These are phyloP conservation scores for Lizanozyma gosingica DNA, from an alignment of 1,139 yeast genomes.

Conservation along the genomic window DNA sequence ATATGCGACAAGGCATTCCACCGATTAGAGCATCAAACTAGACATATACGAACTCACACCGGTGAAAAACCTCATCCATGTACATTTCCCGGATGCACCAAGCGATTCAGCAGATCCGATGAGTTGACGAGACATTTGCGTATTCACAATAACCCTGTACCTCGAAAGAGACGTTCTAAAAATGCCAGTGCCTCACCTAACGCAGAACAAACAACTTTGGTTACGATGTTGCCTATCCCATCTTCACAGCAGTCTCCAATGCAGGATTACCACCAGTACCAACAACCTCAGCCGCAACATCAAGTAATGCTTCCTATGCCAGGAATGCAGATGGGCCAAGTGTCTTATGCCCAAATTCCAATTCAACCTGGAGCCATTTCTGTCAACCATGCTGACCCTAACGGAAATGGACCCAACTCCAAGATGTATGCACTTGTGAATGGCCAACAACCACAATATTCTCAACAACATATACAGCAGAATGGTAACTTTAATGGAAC, in stretches of 20 bases:
- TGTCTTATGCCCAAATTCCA: background rate
- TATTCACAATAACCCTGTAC: constrained; percentile 67
- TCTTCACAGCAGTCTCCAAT: background rate
- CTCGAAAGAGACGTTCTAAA: constrained; percentile 8
- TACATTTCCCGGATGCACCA: constrained; percentile 77
- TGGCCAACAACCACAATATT: background rate
- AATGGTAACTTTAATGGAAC: background rate
- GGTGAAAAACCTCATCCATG: constrained; percentile 94
- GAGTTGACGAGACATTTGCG: constrained; percentile 85
- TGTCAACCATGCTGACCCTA: too few relatives aligned
- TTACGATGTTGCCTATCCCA: background rate
- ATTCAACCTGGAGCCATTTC: background rate
- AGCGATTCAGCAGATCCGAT: constrained; percentile 80
- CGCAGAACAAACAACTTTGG: background rate
- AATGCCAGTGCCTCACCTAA: background rate
- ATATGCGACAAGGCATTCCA: constrained; percentile 89
- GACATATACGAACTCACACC: constrained; percentile 91
- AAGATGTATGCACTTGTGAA: background rate
- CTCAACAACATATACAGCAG: background rate
- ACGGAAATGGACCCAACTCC: background rate
- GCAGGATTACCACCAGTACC: background rate
- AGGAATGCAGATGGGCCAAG: background rate
- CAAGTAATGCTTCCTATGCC: background rate
- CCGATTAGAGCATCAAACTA: constrained; percentile 85
- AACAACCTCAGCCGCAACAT: background rate